Evolutionary conservation across 1,284 basidiomycete genomes (phyloP).

Genomic region (Marasmius fiardii): DNA sequence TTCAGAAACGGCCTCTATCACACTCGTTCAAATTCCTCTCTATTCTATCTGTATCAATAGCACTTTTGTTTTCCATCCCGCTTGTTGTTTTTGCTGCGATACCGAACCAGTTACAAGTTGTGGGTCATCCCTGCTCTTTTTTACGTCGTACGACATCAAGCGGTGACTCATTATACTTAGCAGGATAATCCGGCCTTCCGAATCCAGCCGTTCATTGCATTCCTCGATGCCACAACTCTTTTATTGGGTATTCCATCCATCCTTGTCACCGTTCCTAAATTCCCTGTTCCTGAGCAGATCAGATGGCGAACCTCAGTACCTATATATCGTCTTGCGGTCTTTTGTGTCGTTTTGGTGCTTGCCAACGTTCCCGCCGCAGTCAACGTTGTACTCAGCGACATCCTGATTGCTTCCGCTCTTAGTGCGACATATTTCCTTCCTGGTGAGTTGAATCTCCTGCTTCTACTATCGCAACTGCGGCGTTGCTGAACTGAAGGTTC

Average conservation of each 20-base stretch:
- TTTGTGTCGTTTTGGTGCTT: conserved; percentile 38
- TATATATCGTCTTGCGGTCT: conserved; percentile 42
- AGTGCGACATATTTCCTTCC: conserved; percentile 58
- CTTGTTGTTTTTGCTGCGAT: conserved; percentile 51
- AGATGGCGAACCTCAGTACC: conserved; percentile 43
- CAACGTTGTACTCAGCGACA: conserved; percentile 40
- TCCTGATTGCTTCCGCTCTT: conserved; percentile 45
- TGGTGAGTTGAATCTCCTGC: too few species aligned
- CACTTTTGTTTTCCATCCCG: conserved; percentile 51
- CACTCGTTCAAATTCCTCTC: conserved; percentile 61
- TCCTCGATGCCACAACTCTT: conserved; percentile 51
- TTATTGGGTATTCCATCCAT: conserved; percentile 58
- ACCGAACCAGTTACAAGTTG: conserved; percentile 39
- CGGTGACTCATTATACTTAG: too few species aligned
- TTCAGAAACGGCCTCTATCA: conserved; percentile 40
- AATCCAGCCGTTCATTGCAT: conserved; percentile 31
- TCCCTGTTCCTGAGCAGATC: conserved; percentile 41
- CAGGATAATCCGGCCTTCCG: conserved; percentile 23
- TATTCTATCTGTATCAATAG: conserved; percentile 43
- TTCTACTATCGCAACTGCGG: too few species aligned
- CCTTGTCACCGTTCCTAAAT: conserved; percentile 48
- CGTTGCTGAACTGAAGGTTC: background rate
- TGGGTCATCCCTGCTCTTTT: conserved; percentile 26
- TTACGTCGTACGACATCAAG: too few species aligned
- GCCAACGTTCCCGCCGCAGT: conserved; percentile 36